Conservation (phyloP, 83 land plant species). For the Picea mariana region DNA sequence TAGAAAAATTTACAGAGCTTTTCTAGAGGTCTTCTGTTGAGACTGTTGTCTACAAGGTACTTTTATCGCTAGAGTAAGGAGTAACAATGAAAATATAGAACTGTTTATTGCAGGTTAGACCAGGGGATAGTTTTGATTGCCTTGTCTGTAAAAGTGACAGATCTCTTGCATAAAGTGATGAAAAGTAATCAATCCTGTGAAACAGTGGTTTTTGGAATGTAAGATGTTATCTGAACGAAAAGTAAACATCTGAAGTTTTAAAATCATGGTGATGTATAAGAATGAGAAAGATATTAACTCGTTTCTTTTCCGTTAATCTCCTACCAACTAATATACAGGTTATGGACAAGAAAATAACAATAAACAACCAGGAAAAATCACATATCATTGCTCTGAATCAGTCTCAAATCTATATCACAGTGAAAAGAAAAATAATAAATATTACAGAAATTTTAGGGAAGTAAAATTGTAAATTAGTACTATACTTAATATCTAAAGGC, state of each 20-base stretch:
- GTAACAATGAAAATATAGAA: no score
- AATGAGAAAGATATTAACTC: neutral
- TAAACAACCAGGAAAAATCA: neutral
- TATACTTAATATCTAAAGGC: conserved; percentile 67
- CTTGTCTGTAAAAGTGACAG: no score
- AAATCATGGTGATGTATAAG: neutral
- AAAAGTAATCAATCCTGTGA: neutral
- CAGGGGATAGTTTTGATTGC: no score
- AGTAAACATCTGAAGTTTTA: neutral
- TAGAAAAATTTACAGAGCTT: no score
- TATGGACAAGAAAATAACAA: neutral
- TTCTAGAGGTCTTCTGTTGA: neutral
- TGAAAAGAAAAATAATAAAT: neutral
- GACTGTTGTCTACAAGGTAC: no score
- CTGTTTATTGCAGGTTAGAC: no score
- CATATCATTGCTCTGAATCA: neutral
- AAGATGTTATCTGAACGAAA: neutral
- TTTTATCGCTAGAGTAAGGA: no score
- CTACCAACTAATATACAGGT: neutral
- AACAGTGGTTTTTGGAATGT: neutral
- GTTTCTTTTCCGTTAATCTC: neutral
- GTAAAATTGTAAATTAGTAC: neutral
- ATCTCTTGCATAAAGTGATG: neutral
- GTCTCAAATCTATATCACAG: neutral
- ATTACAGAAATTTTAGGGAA: neutral